These are phyloP conservation scores for Plasmopara muralis DNA, from an alignment of 352 stramenopile genomes.

Conservation along the genomic window DNA sequence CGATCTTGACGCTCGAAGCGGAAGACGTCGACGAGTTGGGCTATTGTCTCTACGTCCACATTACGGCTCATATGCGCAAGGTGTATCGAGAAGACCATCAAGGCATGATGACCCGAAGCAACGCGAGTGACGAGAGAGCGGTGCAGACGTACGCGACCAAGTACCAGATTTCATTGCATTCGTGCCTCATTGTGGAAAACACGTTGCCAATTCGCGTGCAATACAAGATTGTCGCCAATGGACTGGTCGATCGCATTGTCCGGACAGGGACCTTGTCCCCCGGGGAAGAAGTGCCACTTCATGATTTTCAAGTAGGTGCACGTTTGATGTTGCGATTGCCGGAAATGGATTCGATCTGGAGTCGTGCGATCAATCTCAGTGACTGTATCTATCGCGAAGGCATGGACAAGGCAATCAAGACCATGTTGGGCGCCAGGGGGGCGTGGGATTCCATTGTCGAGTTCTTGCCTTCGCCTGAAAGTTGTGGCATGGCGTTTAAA, in stretches of 20 bases:
- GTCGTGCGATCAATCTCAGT: conserved; percentile 49
- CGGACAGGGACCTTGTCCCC: conserved; percentile 67
- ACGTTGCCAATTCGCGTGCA: conserved; percentile 80
- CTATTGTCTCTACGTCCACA: conserved; percentile 84
- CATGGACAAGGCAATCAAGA: conserved; percentile 60
- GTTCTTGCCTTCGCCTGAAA: conserved; percentile 56
- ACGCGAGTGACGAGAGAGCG: conserved; percentile 38
- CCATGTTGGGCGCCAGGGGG: conserved; percentile 48
- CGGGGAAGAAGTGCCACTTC: conserved; percentile 74
- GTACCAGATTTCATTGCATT: conserved; percentile 81
- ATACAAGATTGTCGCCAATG: conserved; percentile 57
- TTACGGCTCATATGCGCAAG: conserved; percentile 75
- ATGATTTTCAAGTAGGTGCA: conserved; percentile 77
- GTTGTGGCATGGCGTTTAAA: conserved; percentile 51
- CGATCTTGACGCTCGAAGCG: conserved; percentile 63
- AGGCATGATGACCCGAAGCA: conserved; percentile 57
- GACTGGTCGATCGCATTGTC: conserved; percentile 25
- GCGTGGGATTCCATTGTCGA: conserved; percentile 63
- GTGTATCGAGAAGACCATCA: conserved; percentile 86
- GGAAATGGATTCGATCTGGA: conserved; percentile 86
- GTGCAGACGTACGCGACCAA: conserved; percentile 80
- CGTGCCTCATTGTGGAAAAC: conserved; percentile 84
- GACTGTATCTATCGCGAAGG: conserved; percentile 80
- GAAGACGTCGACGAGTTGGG: conserved; percentile 47
- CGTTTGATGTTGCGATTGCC: conserved; percentile 64